Conservation (phyloP, 139 green algal genomes). For the Microglena sp. region DNA sequence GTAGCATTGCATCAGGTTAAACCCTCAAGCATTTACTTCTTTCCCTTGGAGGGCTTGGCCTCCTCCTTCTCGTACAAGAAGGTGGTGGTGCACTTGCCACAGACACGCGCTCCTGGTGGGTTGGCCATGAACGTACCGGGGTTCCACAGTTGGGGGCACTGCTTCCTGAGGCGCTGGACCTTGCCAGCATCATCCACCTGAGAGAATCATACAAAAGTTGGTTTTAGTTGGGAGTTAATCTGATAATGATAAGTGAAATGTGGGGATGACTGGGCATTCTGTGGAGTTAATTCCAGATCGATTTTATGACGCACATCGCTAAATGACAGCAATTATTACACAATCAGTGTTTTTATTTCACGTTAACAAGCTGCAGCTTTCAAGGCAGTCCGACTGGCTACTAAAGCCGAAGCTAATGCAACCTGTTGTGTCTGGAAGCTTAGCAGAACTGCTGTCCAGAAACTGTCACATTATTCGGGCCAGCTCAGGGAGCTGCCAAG, state of each 20-base stretch:
- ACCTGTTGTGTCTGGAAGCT: too few species aligned
- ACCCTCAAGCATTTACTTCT: conserved; percentile 34
- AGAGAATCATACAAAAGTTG: background rate
- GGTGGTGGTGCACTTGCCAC: conserved; percentile 84
- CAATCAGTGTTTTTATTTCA: too few species aligned
- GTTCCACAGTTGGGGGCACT: conserved; percentile 80
- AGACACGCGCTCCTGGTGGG: conserved; percentile 95
- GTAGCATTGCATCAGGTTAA: too few species aligned
- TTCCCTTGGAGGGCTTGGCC: conserved; percentile 25
- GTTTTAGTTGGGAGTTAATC: background rate
- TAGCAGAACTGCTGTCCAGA: too few species aligned
- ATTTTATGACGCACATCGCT: too few species aligned
- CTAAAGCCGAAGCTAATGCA: too few species aligned
- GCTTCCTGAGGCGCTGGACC: conserved; percentile 92
- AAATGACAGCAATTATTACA: too few species aligned
- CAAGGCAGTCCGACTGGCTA: too few species aligned
- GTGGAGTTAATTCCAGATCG: too few species aligned
- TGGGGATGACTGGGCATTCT: background rate
- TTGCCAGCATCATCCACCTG: conserved; percentile 94
- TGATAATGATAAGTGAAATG: background rate
- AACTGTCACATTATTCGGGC: too few species aligned
- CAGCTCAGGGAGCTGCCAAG: too few species aligned
- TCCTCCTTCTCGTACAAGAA: conserved; percentile 43
- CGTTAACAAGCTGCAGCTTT: too few species aligned
- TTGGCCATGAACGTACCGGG: conserved; percentile 98